Conservation (phyloP, 768 basidiomycete genomes). For the Mycena sanguinolenta region DNA sequence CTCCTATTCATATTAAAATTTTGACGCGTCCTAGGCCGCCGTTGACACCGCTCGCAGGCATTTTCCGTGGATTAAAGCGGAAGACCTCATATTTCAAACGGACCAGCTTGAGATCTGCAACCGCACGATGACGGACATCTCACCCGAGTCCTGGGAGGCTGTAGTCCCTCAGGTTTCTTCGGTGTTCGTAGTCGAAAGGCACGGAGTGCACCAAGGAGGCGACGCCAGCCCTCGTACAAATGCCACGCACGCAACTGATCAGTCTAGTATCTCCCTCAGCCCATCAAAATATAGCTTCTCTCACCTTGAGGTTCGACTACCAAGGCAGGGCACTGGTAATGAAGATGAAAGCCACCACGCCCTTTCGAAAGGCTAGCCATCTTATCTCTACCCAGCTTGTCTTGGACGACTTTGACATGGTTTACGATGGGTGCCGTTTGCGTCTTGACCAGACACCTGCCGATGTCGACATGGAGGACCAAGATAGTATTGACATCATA, state of each 20-base stretch:
- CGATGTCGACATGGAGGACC: neutral
- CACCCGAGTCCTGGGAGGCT: slow-evolving; percentile 14
- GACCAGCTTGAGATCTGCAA: slow-evolving; percentile 12
- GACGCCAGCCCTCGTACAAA: too few species aligned
- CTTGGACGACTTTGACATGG: neutral
- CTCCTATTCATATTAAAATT: neutral
- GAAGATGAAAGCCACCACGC: neutral
- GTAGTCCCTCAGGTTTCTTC: neutral
- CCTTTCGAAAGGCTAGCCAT: neutral
- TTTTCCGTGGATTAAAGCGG: neutral
- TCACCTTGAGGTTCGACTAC: neutral
- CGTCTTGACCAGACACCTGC: neutral
- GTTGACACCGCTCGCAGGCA: neutral
- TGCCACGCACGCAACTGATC: neutral
- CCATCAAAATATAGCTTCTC: neutral
- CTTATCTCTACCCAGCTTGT: neutral
- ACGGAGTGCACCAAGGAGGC: neutral
- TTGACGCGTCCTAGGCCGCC: neutral
- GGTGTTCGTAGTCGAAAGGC: neutral
- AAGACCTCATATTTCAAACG: neutral
- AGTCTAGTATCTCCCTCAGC: neutral
- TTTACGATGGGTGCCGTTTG: neutral
- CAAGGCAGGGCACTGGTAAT: neutral
- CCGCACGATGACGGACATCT: neutral
- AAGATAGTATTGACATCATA: neutral